Conservation (phyloP, 169 alveolate species). For the Toxoplasma gondii region DNA sequence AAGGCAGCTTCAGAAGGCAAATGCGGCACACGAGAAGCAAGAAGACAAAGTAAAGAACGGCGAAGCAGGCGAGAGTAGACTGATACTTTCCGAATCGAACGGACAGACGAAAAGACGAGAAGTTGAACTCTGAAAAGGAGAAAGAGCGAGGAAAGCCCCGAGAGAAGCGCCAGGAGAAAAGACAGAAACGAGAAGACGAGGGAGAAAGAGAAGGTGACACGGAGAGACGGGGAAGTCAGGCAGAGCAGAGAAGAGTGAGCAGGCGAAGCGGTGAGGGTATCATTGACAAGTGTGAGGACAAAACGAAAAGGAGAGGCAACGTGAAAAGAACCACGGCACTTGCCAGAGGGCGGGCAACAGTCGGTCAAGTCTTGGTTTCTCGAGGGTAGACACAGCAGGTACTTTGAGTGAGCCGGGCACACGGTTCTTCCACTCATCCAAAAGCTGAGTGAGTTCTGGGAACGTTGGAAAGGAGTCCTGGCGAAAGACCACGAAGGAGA, state of each 20-base stretch:
- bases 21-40: background rate
- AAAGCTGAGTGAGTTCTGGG: too few species aligned
- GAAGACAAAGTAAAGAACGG: background rate
- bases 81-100: too few species aligned
- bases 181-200: background rate
- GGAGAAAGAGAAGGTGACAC: background rate
- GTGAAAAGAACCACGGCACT: too few species aligned
- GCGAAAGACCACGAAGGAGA: too few species aligned
- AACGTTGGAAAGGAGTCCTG: too few species aligned
- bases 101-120: background rate
- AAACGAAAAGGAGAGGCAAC: too few species aligned
- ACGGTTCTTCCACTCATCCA: too few species aligned
- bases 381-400: too few species aligned
- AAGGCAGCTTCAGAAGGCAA: background rate
- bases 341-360: too few species aligned
- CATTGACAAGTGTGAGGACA: too few species aligned
- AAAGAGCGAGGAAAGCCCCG: background rate
- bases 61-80: background rate
- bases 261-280: background rate
- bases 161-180: background rate
- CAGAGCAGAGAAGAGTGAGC: background rate
- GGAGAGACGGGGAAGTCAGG: background rate
- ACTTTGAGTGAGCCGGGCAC: too few species aligned
- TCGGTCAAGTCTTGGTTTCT: too few species aligned
- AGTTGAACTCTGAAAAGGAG: background rate